phyloP scores from a whole-genome alignment of 257 asterid genomes.

The Anisodus tanguticus region DNA sequence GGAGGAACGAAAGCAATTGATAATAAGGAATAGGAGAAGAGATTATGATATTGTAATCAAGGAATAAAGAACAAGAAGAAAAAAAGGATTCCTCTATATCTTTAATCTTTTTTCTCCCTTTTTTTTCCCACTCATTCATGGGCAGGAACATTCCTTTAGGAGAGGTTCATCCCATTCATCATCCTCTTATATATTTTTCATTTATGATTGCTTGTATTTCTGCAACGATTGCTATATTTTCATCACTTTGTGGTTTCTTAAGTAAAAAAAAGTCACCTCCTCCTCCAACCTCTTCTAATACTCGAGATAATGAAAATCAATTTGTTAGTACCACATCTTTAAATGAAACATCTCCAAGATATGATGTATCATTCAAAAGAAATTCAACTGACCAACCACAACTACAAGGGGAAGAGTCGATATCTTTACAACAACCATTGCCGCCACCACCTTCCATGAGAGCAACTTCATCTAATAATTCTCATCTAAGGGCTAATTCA shows the following conservation, averaged over 20 bases:
- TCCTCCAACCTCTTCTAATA: not conserved
- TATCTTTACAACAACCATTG: conserved; percentile 32
- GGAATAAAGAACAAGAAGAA: not conserved
- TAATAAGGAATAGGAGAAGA: not conserved
- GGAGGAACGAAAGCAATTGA: not conserved
- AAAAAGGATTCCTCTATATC: not conserved
- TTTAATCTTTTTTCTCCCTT: not conserved
- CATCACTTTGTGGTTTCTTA: conserved; percentile 63
- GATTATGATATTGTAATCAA: conserved; percentile 14
- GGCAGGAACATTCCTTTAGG: conserved; percentile 56
- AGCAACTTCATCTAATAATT: conserved; percentile 32
- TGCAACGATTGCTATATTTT: conserved; percentile 46
- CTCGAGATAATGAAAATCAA: not conserved
- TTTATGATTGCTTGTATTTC: conserved; percentile 42
- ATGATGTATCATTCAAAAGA: conserved; percentile 5
- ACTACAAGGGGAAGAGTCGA: conserved; percentile 25
- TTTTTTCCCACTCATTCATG: conserved; percentile 38
- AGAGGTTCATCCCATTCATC: conserved; percentile 32
- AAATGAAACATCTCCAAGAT: conserved; percentile 17
- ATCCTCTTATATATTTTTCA: conserved; percentile 35
- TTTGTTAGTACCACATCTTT: not conserved
- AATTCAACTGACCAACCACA: not conserved
- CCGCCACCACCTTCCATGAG: conserved; percentile 50
- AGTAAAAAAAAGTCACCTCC: conserved; percentile 36
- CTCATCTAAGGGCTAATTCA: not conserved